A percentile compares a stretch with the other conserved stretches of the same genome.
phyloP scores from a whole-genome alignment of 1,139 yeast species.

The Geotrichum cucujoidarum region DNA sequence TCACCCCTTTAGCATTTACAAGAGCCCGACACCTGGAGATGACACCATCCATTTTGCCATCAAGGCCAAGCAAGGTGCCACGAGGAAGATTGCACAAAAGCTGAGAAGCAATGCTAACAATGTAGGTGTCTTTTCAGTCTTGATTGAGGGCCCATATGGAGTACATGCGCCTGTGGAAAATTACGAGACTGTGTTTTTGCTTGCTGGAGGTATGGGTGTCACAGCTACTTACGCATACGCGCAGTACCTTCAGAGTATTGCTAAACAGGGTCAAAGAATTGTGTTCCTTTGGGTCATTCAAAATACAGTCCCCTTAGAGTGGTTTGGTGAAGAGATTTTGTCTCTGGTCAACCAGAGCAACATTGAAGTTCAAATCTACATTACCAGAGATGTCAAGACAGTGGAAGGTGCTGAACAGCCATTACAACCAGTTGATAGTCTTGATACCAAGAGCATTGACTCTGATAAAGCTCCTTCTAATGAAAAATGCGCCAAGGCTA shows the following conservation, averaged over 20 bases:
- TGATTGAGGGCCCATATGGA: slow-evolving; percentile 61
- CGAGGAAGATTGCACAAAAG: slow-evolving; percentile 27
- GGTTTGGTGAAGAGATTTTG: slow-evolving; percentile 40
- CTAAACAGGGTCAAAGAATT: slow-evolving; percentile 32
- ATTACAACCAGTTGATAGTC: slow-evolving; percentile 2
- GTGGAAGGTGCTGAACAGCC: not conserved
- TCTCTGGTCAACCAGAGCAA: slow-evolving; percentile 12
- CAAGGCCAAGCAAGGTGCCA: slow-evolving; percentile 35
- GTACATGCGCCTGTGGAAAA: slow-evolving; percentile 45
- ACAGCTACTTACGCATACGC: slow-evolving; percentile 43
- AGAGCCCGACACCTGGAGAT: slow-evolving; percentile 18
- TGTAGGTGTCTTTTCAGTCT: slow-evolving; percentile 33
- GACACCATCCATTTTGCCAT: slow-evolving; percentile 32
- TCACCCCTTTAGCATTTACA: slow-evolving; percentile 62
- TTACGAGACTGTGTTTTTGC: slow-evolving; percentile 47
- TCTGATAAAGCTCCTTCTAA: not conserved
- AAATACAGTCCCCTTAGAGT: slow-evolving; percentile 42
- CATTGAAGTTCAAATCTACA: slow-evolving; percentile 21
- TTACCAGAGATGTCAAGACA: slow-evolving; percentile 17
- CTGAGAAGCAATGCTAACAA: slow-evolving; percentile 21
- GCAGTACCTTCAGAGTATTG: slow-evolving; percentile 13
- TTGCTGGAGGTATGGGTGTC: slow-evolving; percentile 67
- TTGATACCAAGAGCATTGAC: not conserved
- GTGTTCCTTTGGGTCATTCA: slow-evolving; percentile 51
- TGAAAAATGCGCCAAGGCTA: no score